A percentile compares a stretch with the other conserved stretches of the same genome.
Conservation (phyloP, 352 stramenopile genomes). For the Phytophthora sp. region DNA sequence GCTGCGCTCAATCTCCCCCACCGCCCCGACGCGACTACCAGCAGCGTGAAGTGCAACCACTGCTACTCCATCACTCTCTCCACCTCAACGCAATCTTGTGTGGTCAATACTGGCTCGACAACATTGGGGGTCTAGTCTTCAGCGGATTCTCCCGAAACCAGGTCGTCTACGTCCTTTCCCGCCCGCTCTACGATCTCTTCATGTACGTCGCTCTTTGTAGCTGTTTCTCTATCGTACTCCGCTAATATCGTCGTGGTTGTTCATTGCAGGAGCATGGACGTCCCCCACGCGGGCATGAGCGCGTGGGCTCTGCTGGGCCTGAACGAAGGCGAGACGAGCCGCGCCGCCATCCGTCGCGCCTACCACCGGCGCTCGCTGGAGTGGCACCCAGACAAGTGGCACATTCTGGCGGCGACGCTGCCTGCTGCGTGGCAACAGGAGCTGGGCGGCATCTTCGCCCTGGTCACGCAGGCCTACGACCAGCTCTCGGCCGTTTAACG, state of each 20-base stretch:
- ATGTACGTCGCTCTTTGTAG: constrained; percentile 43
- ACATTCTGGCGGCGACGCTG: constrained; percentile 17
- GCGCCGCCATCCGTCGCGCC: constrained; percentile 50
- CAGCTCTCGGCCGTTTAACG: constrained; percentile 32
- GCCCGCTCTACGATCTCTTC: constrained; percentile 55
- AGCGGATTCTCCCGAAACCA: constrained; percentile 7
- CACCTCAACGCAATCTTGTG: constrained; percentile 41
- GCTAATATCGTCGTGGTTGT: background rate
- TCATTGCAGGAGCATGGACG: constrained; percentile 33
- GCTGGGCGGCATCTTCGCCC: constrained; percentile 41
- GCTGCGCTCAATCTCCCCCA: background rate
- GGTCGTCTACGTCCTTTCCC: constrained; percentile 49
- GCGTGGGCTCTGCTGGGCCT: constrained; percentile 54
- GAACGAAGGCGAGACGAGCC: constrained; percentile 43
- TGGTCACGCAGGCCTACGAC: constrained; percentile 57
- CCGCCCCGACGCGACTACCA: background rate
- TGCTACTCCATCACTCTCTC: constrained; percentile 24
- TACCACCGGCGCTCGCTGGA: constrained; percentile 69
- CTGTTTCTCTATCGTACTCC: background rate
- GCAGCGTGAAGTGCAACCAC: constrained; percentile 16
- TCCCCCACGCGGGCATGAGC: constrained; percentile 53
- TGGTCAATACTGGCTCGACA: constrained; percentile 43
- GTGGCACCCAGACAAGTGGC: constrained; percentile 81
- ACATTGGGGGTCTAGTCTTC: constrained; percentile 36
- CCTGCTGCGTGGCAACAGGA: constrained; percentile 35